Conservation (phyloP, 768 basidiomycete genomes). For the Hericium coralloides region DNA sequence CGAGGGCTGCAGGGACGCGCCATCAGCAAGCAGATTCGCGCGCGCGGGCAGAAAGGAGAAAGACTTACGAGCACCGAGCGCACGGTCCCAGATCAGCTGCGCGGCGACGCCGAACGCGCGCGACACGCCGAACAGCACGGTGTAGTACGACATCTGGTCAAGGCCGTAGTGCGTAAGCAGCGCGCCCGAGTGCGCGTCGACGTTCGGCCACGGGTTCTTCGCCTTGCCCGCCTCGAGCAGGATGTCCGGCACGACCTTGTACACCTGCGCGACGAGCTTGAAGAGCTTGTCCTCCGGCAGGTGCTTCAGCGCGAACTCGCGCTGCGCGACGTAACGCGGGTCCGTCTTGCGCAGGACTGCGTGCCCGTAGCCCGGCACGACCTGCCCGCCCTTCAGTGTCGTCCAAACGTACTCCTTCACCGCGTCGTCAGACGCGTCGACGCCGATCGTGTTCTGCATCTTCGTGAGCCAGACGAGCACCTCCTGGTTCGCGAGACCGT, state of each 20-base stretch:
- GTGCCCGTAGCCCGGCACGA: conserved; percentile 89
- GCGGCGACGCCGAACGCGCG: conserved; percentile 86
- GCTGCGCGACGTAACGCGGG: conserved; percentile 86
- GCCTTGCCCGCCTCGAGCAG: conserved; percentile 88
- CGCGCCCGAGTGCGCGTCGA: conserved; percentile 93
- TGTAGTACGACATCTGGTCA: conserved; percentile 92
- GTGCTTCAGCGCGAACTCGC: conserved; percentile 82
- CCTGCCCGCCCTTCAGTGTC: conserved; percentile 87
- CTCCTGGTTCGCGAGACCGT: conserved; percentile 97
- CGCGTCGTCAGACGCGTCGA: conserved; percentile 75
- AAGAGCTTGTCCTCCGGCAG: conserved; percentile 84
- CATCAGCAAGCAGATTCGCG: not conserved
- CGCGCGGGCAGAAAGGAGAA: not conserved
- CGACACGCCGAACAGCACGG: conserved; percentile 95
- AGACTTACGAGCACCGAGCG: conserved; percentile 78
- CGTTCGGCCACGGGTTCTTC: conserved; percentile 95
- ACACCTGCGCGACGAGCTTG: conserved; percentile 88
- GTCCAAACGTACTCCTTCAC: conserved; percentile 94
- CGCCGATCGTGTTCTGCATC: conserved; percentile 87
- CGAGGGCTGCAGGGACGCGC: conserved; percentile 44
- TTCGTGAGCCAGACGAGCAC: conserved; percentile 90
- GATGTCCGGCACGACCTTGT: conserved; percentile 82
- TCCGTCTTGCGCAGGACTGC: conserved; percentile 87
- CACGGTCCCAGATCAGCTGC: conserved; percentile 90
- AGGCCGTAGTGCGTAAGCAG: conserved; percentile 82